phyloP scores from a whole-genome alignment of 371 early-diverging fungal species.

The Entomophthora muscae region DNA sequence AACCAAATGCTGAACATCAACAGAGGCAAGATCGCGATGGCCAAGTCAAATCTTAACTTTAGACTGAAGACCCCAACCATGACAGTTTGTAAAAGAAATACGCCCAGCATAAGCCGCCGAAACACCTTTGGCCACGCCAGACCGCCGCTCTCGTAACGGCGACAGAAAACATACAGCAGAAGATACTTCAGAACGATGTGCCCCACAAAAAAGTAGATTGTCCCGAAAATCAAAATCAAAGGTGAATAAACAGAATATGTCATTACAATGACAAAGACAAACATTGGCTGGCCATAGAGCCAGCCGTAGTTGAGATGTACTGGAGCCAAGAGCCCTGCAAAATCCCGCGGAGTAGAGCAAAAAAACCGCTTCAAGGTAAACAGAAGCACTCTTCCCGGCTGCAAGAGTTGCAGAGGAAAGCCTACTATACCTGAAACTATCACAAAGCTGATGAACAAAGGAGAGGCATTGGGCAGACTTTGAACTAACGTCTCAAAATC shows the following conservation, averaged over 20 bases:
- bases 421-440: conserved; percentile 43
- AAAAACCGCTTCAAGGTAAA: conserved; percentile 16
- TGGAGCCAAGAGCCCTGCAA: conserved; percentile 28
- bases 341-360: conserved; percentile 48
- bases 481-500: conserved; percentile 50
- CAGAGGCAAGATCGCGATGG: conserved; percentile 26
- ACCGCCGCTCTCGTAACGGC: conserved; percentile 63
- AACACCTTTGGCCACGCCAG: conserved; percentile 56
- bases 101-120: conserved; percentile 50
- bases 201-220: conserved; percentile 54
- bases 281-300: conserved; percentile 46
- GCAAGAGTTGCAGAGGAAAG: conserved; percentile 20
- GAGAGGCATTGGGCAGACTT: conserved; percentile 41
- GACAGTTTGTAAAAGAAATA: conserved; percentile 66
- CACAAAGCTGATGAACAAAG: conserved; percentile 62
- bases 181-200: conserved; percentile 58
- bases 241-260: conserved; percentile 77
- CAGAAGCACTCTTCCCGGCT: conserved; percentile 23
- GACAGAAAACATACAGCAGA: conserved; percentile 61
- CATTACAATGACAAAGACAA: conserved; percentile 66
- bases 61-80: conserved; percentile 60
- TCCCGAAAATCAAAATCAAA: conserved; percentile 54
- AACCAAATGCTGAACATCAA: conserved; percentile 27
- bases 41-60: conserved; percentile 26
- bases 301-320: conserved; percentile 42